Conservation (phyloP, 306 rosid genomes). For the Crataegus laevigata region DNA sequence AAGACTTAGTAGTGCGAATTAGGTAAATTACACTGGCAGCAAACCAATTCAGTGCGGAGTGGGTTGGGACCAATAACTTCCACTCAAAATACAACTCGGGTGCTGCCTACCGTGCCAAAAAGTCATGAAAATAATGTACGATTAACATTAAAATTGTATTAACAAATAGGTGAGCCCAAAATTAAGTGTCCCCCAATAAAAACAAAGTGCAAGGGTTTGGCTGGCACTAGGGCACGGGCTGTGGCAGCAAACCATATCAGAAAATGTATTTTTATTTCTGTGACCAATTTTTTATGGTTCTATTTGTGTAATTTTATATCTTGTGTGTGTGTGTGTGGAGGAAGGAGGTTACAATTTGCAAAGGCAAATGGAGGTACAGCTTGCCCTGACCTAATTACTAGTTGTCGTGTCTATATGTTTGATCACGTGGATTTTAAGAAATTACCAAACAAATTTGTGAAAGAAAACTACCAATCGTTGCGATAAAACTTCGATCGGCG, state of each 20-base stretch:
- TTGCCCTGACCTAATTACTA: background rate
- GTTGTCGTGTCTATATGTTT: background rate
- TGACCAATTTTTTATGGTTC: background rate
- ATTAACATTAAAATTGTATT: background rate
- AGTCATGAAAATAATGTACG: background rate
- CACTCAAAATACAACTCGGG: background rate
- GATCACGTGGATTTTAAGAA: background rate
- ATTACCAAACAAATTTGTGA: background rate
- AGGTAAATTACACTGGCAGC: background rate
- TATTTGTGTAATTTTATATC: background rate
- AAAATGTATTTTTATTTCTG: background rate
- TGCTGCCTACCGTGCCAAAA: background rate
- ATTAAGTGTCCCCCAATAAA: background rate
- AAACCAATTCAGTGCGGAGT: background rate
- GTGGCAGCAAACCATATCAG: background rate
- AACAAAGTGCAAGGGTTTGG: background rate
- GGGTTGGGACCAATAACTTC: background rate
- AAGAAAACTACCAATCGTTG: background rate
- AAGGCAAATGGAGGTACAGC: background rate
- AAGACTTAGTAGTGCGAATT: background rate
- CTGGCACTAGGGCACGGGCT: background rate
- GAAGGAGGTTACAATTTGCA: background rate
- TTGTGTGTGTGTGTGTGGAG: too few species aligned
- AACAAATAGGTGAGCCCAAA: background rate
- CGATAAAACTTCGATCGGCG: background rate